phyloP scores from a whole-genome alignment of 2,329 filamentous ascomycete species.

The Fusarium tricinctum region DNA sequence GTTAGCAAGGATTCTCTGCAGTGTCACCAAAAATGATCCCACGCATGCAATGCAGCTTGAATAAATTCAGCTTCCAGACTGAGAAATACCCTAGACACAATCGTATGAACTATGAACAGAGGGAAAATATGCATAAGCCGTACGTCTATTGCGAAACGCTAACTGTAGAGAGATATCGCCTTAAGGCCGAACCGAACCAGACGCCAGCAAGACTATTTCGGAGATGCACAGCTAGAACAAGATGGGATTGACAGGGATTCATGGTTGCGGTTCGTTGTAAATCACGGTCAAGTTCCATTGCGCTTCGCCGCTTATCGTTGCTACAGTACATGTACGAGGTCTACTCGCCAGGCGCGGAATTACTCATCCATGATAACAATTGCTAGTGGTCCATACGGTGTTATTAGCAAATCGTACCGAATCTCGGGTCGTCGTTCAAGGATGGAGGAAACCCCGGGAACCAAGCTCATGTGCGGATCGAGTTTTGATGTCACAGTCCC shows the following conservation, averaged over 20 bases:
- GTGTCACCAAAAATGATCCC: neutral
- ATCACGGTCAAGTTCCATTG: slow-evolving; percentile 3
- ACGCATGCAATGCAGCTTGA: slow-evolving; percentile 17
- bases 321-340: too few species aligned
- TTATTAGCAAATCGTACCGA: slow-evolving; percentile 34
- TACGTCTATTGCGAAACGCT: slow-evolving; percentile 15
- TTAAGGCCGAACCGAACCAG: slow-evolving; percentile 23
- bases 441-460: slow-evolving; percentile 23
- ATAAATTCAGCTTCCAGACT: slow-evolving; percentile 16
- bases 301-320: slow-evolving; percentile 1
- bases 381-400: slow-evolving; percentile 2
- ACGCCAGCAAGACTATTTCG: neutral
- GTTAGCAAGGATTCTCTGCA: neutral
- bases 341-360: neutral
- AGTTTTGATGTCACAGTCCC: slow-evolving; percentile 14
- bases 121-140: slow-evolving; percentile 26
- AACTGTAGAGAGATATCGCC: slow-evolving; percentile 10
- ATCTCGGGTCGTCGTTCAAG: slow-evolving; percentile 8
- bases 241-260: neutral
- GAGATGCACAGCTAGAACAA: slow-evolving; percentile 7
- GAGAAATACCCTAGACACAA: slow-evolving; percentile 25
- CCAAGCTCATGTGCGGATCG: slow-evolving; percentile 26
- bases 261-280: slow-evolving; percentile 25
- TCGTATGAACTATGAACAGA: slow-evolving; percentile 21
- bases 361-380: neutral